Percentiles rank a stretch among this genome's conserved stretches.
Evolutionary conservation across 164 flowering plant genomes (phyloP).

Genomic region (Stephania yunnanensis): DNA sequence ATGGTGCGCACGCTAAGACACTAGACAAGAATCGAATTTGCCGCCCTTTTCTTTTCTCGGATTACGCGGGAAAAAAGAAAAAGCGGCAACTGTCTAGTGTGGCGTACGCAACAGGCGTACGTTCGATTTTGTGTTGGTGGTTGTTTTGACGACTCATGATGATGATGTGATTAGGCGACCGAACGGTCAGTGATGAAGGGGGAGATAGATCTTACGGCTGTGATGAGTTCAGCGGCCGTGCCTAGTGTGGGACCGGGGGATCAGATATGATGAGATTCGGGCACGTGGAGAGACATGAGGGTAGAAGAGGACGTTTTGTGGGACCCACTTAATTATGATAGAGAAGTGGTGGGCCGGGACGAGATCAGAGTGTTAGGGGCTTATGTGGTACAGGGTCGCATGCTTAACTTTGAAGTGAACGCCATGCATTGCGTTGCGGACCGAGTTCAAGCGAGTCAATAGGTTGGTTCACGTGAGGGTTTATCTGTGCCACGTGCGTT

Average conservation of each 20-base stretch:
- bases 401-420: neutral
- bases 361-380: neutral
- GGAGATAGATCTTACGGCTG: neutral
- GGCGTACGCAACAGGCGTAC: neutral
- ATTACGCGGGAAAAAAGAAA: neutral
- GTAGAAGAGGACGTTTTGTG: too few species aligned
- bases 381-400: neutral
- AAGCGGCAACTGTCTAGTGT: neutral
- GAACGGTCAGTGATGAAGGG: neutral
- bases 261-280: too few species aligned
- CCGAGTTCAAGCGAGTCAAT: too few species aligned
- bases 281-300: too few species aligned
- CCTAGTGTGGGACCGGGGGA: too few species aligned
- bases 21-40: neutral
- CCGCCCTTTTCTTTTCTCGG: constrained; percentile 1
- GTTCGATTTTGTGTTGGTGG: neutral
- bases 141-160: neutral
- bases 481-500: too few species aligned
- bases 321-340: too few species aligned
- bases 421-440: too few species aligned
- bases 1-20: neutral
- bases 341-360: neutral
- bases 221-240: too few species aligned
- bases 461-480: too few species aligned
- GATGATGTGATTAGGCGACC: neutral